Percentiles rank a stretch among this genome's conserved stretches.
Conservation (phyloP, 257 asterid species). For the Solanum gracilifrons region DNA sequence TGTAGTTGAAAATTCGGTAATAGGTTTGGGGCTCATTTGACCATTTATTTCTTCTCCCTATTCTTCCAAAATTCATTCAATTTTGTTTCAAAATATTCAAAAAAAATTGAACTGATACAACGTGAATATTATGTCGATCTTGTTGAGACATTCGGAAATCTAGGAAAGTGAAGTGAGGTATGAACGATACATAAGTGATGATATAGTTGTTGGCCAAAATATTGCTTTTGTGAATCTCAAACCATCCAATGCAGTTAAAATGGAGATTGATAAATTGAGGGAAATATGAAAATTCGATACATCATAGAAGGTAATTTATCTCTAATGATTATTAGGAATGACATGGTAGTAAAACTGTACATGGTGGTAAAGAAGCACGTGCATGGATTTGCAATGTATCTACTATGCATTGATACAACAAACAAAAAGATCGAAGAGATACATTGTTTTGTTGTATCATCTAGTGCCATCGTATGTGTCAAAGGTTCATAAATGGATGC, state of each 20-base stretch:
- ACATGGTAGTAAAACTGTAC: neutral
- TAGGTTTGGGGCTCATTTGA: too few species aligned
- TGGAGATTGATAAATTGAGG: neutral
- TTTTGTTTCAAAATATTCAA: too few species aligned
- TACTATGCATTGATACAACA: neutral
- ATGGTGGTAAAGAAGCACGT: neutral
- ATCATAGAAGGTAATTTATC: neutral
- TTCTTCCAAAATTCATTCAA: too few species aligned
- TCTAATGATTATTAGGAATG: neutral
- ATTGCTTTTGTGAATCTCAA: neutral
- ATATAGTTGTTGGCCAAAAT: neutral
- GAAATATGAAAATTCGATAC: neutral
- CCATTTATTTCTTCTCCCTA: too few species aligned
- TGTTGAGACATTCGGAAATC: too few species aligned
- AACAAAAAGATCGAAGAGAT: neutral
- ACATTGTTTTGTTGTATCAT: neutral
- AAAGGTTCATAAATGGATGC: neutral
- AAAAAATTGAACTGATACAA: too few species aligned
- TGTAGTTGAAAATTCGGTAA: too few species aligned
- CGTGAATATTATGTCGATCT: too few species aligned
- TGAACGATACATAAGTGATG: neutral
- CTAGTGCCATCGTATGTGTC: neutral
- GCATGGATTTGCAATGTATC: neutral
- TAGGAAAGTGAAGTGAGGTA: too few species aligned
- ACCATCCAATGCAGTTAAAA: neutral